Evolutionary conservation across 73 alveolate genomes (phyloP).

Genomic region (Paramecium sexaurelia): DNA sequence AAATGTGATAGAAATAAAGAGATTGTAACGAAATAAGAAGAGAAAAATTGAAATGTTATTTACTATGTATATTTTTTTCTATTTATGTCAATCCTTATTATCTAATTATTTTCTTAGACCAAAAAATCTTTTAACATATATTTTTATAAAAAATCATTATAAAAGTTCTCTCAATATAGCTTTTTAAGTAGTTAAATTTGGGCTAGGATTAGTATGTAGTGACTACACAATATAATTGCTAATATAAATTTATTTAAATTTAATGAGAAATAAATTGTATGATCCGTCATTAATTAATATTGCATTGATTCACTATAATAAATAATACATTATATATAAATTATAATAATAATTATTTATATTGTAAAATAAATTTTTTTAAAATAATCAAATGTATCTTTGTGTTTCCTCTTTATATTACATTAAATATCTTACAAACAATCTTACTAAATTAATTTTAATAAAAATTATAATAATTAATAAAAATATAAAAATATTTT

Average conservation of each 20-base stretch:
- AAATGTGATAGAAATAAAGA: neutral
- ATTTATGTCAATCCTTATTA: neutral
- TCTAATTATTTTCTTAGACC: neutral
- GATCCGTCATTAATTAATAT: neutral
- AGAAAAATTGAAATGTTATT: neutral
- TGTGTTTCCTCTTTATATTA: neutral
- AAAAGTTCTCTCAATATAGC: neutral
- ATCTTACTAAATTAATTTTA: neutral
- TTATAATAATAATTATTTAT: neutral
- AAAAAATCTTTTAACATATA: neutral
- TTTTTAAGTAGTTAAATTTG: neutral
- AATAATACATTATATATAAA: neutral
- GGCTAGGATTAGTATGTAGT: neutral
- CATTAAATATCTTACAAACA: neutral
- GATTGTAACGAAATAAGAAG: neutral
- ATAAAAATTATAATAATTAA: neutral
- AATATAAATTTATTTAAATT: neutral
- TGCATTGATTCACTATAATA: neutral
- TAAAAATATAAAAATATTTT: neutral
- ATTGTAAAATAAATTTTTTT: neutral
- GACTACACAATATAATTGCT: neutral
- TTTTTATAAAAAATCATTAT: slow-evolving; percentile 13
- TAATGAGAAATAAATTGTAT: neutral
- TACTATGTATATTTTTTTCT: neutral
- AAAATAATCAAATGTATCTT: neutral